Base-by-base conservation (phyloP, 1,139 yeast species). In the Taphrina populina region DNA sequence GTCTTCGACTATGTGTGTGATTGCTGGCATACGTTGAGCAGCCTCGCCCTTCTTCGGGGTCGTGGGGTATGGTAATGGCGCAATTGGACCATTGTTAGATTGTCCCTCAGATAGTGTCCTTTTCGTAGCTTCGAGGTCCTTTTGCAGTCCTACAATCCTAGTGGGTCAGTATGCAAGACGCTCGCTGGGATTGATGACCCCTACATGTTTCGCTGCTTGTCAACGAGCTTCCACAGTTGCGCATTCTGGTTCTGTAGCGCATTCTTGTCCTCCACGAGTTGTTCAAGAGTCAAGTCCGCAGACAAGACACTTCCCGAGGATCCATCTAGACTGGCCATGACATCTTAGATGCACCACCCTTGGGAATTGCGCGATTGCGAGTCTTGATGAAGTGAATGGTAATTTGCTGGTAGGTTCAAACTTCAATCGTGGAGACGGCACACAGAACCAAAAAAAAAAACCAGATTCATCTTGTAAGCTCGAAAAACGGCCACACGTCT, bases 201-300 rank as follows among this genome's bases (percentile, higher is more conserved):
- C 10, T 27, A 56, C 63, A 66, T 66, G 17, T 64, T 60, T 24
- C 67, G 63, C 49, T 67, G 70, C 46, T 65, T 63, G 49, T 64
- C 63, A 37, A 67, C 67, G 41, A 67, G 60, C 29, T 63, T 59
- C 69, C 69, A 65, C 35, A 67, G 61, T 54, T 67, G 68, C 1
- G 63, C 56, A 56, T 67, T 67, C 60, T 67, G 69, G 5, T 41
- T 26, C 33, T 41, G 41, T 6, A 52, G 49, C 15, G 46, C 39
- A 15, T 20, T n/a, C 36, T 41, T 52, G 20, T 52, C 56, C 35
- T 52, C 30, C 26, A 27, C 32, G 6, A 52, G 49, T 15, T 41
- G 45, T 17, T 20, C 46, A 17, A 49, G 11, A 10, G 39, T 15
- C 10, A 13, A 24, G 13, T 49, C 54, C 10, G 46, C 17, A 30